Base-by-base conservation (phyloP, 1,139 yeast genomes). In the Diutina catenulata region DNA sequence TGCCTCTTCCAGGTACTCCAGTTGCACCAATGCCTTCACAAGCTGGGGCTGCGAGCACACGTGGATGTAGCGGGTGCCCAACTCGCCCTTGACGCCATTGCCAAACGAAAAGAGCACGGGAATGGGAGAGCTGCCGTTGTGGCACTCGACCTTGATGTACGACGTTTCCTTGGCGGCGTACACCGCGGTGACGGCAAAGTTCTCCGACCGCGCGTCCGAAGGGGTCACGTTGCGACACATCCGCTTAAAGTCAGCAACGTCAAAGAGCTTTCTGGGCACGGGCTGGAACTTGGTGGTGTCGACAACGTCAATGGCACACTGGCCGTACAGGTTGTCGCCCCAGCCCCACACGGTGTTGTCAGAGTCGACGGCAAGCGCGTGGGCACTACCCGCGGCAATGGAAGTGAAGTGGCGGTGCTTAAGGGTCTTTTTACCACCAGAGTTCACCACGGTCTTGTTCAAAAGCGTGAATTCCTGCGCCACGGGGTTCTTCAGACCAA, bases 311-410 rank as follows among this genome's bases (percentile, higher is more conserved):
- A 74, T 64, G n/a, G 88, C 95, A 43, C 93, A 66, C 52, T 91
- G 91, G 19, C 98, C 97, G 52, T 60, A 73, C 2, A 73, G 63
- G 53, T 91, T 91, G 42, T 74, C 74, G 23, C 98, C 98, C 74
- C 94, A 88, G 1, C 87, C 71, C 74, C 80, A 82, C 14, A 86
- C 60, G 41, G 68, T 65, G 13, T 91, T 93, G 19, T 64, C 52
- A 2, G 60, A 49, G 46, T 84, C 91, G 23, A 71, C 55, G 2
- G 76, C 93, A 22, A 87, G 52, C 7, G 86, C 75, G 57, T 86
- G 95, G 52, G 64, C 68, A 38, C 68, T 67, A 2, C 97, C 97
- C 40, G 81, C 63, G 1, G 94, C 84, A 37, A 88, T 69, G 46
- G 72, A 64, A 6, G 53, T 58, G 42, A 84, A 75, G 3, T 47